phyloP scores from a whole-genome alignment of 768 basidiomycete genomes.

The Boletus sp. region DNA sequence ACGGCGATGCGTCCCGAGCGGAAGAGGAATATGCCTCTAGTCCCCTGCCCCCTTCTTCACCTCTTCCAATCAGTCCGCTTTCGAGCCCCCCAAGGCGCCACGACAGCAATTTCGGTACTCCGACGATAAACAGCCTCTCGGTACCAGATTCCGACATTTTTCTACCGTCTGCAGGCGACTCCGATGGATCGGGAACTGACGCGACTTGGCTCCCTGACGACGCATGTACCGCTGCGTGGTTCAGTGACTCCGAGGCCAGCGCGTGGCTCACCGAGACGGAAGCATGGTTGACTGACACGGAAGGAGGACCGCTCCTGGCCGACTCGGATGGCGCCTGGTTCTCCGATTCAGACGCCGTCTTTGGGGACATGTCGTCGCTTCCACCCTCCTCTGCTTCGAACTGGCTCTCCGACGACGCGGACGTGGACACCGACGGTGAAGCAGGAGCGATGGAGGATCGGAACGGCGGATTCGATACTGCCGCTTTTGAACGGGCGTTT shows the following conservation, averaged over 20 bases:
- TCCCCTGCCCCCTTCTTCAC: constrained; percentile 62
- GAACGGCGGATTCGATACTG: constrained; percentile 17
- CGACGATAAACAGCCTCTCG: constrained; percentile 19
- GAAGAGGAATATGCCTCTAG: constrained; percentile 36
- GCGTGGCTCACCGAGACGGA: constrained; percentile 30
- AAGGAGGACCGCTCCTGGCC: constrained; percentile 43
- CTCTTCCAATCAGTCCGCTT: constrained; percentile 53
- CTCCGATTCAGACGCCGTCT: constrained; percentile 32
- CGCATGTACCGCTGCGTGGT: constrained; percentile 1
- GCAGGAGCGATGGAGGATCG: constrained; percentile 14
- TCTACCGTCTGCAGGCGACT: constrained; percentile 7
- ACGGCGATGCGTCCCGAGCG: constrained; percentile 20
- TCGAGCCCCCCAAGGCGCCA: constrained; percentile 22
- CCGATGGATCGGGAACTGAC: neutral
- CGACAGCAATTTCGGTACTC: neutral
- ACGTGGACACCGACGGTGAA: constrained; percentile 16
- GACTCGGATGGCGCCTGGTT: constrained; percentile 37
- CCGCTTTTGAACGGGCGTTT: constrained; percentile 19
- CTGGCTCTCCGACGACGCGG: constrained; percentile 30
- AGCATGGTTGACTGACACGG: constrained; percentile 29
- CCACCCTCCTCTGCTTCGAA: constrained; percentile 18
- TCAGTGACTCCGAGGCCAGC: constrained; percentile 16
- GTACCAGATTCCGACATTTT: constrained; percentile 16
- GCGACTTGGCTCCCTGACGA: constrained; percentile 16
- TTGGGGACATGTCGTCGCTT: constrained; percentile 24